Evolutionary conservation across 495 filamentous ascomycete genomes (phyloP).

Genomic region (Hypoxylon lenormandii): DNA sequence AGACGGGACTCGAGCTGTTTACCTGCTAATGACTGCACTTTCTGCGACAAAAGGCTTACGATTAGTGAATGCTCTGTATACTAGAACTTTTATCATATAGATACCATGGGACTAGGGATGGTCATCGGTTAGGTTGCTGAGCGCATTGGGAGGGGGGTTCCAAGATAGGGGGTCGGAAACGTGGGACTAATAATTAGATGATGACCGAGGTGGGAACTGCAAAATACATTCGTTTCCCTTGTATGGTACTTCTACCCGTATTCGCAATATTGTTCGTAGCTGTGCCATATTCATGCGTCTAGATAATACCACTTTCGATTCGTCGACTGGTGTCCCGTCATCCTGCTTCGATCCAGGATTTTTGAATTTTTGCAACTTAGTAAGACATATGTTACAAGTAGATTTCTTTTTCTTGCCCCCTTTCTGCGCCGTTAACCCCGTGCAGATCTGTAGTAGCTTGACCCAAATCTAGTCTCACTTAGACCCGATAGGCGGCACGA

Average conservation of each 20-base stretch:
- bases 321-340: neutral
- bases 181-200: constrained; percentile 27
- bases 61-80: constrained; percentile 38
- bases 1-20: constrained; percentile 13
- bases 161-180: constrained; percentile 1
- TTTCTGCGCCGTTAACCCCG: constrained; percentile 1
- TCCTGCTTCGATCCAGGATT: neutral
- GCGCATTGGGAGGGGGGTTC: constrained; percentile 10
- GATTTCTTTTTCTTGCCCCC: neutral
- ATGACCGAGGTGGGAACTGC: constrained; percentile 13
- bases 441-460: constrained; percentile 13
- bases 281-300: no score
- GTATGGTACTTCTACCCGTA: no score
- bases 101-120: constrained; percentile 37
- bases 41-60: constrained; percentile 27
- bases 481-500: constrained; percentile 21
- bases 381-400: constrained; percentile 36
- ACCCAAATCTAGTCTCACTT: constrained; percentile 21
- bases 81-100: constrained; percentile 43
- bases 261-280: no score
- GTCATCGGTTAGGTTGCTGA: constrained; percentile 12
- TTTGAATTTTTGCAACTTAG: constrained; percentile 8
- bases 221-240: constrained; percentile 25
- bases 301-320: constrained; percentile 9
- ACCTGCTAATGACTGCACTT: constrained; percentile 40